Conservation (phyloP, 441 rosid genomes). For the Gossypium trilobum region DNA sequence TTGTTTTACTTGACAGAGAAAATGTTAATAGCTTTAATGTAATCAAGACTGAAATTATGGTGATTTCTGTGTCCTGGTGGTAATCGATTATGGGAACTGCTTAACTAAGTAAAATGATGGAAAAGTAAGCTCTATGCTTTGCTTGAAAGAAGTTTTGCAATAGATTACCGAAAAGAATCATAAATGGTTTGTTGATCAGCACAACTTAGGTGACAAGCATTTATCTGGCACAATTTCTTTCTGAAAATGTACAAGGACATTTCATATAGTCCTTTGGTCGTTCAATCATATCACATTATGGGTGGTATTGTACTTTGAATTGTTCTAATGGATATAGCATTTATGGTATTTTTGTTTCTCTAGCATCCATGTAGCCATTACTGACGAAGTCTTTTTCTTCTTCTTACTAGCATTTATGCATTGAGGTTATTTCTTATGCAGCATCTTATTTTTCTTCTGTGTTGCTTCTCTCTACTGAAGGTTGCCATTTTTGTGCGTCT, state of each 20-base stretch:
- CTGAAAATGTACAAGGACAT: background rate
- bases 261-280: background rate
- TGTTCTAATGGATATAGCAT: background rate
- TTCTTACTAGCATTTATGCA: background rate
- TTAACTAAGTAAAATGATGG: background rate
- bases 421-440: background rate
- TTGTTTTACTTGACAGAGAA: background rate
- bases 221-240: background rate
- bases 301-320: background rate
- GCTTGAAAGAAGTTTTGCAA: background rate
- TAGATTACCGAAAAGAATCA: background rate
- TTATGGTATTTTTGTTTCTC: background rate
- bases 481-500: background rate
- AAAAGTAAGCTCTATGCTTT: background rate
- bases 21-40: background rate
- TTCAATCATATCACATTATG: background rate
- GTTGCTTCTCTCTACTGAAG: background rate
- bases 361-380: background rate
- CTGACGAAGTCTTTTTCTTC: background rate
- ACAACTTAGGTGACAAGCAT: background rate
- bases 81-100: background rate
- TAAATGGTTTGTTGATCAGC: background rate
- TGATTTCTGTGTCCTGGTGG: conserved; percentile 18
- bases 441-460: background rate
- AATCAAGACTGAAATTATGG: conserved; percentile 4